Percentiles rank a stretch among this genome's conserved stretches.
These are phyloP conservation scores for Verbascum thapsus DNA, from an alignment of 257 asterid species.

Conservation along the genomic window DNA sequence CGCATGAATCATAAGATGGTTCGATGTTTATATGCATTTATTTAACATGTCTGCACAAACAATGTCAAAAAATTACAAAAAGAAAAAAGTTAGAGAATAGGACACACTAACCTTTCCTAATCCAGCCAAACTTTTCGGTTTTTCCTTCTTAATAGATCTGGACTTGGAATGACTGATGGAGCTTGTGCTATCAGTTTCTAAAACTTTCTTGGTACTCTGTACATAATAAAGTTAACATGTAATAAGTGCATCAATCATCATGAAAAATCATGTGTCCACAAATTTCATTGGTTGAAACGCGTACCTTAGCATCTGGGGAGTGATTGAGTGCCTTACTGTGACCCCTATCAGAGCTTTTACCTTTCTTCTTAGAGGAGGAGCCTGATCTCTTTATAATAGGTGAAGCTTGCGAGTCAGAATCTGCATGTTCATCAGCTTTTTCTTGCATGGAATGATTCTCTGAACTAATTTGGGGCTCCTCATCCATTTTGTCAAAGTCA, in stretches of 20 bases:
- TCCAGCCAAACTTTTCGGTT: conserved; percentile 49
- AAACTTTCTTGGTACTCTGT: conserved; percentile 62
- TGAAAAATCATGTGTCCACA: conserved; percentile 13
- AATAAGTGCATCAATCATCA: conserved; percentile 22
- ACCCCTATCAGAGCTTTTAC: conserved; percentile 53
- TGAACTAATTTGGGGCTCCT: conserved; percentile 53
- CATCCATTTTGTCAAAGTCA: conserved; percentile 51
- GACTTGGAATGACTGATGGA: conserved; percentile 48
- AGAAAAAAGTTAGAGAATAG: not conserved
- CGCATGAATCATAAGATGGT: too few relatives aligned
- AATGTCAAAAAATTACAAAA: too few relatives aligned
- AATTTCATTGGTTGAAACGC: conserved; percentile 26
- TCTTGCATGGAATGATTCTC: conserved; percentile 49
- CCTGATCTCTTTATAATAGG: conserved; percentile 46
- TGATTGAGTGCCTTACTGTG: conserved; percentile 37
- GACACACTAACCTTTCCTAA: conserved; percentile 66
- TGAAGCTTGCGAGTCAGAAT: conserved; percentile 52
- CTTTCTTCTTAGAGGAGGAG: conserved; percentile 56
- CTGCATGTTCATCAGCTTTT: conserved; percentile 51
- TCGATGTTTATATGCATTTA: too few relatives aligned
- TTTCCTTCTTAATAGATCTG: conserved; percentile 61
- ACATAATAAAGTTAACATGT: conserved; percentile 33
- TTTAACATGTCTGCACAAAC: too few relatives aligned
- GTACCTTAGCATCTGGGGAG: conserved; percentile 67
- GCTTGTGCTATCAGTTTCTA: conserved; percentile 40